Evolutionary conservation across 192 early-diverging fungal genomes (phyloP), one percentile per base, ranked within the genome.

Genomic region (Linnemannia schmuckeri): DNA sequence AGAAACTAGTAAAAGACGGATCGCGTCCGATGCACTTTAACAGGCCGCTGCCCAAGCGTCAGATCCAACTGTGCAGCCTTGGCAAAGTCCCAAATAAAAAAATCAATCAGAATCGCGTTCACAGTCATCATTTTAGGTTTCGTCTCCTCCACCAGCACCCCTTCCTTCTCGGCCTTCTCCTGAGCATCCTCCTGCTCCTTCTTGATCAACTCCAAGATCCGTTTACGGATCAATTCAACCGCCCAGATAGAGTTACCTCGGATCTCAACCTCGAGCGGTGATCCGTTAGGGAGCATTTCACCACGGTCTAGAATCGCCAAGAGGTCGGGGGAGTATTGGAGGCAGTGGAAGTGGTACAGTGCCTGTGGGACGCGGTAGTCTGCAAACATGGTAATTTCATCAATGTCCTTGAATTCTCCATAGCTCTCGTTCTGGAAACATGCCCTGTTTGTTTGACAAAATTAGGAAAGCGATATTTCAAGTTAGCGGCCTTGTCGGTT

Each of bases 51-150:
- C 3, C 85, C 85, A 47, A 81, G 38, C 8, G 85, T 83, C 91
- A 96, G 88, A 61, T 89, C 80, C 9, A 90, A 74, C n/a, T 93
- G 76, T 38, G 93, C 83, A 33, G 93, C 93, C 75, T 96, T 95
- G 7, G 96, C 94, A 73, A 92, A 93, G 81, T 97, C 96, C 96
- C 96, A 97, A 63, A 97, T 90, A 78, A 95, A 97, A 85, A 97
- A 97, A 76, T 97, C 96, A n/a, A 96, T 88, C 54, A 97, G 82
- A 24, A 97, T 94, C 2, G 95, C 93, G 82, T 96, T 97, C 54
- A 96, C 88, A 8, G 73, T 74, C 82, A 38, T 72, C 72, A 74
- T 82, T 73, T 80, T 80, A 42, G 75, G 74, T 49, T 49, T 41
- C 49, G 2, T 41, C 55, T 70, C 42, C 20, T 76, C 55, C n/a